Percentiles rank a stretch among this genome's conserved stretches.
phyloP scores from a whole-genome alignment of 495 filamentous ascomycete species.

The Aspergillus haitiensis region DNA sequence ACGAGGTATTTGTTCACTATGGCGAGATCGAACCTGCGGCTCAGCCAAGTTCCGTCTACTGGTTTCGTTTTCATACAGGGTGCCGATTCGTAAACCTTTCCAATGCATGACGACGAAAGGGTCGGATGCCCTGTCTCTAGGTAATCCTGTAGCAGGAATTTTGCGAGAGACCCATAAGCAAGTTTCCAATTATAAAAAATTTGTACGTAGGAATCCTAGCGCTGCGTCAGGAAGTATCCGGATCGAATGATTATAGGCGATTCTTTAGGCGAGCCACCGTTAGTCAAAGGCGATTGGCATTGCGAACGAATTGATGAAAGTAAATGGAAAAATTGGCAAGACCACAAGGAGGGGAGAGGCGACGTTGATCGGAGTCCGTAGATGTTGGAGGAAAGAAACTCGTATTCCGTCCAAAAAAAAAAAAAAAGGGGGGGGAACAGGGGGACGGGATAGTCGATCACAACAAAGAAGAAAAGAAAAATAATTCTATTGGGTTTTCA shows the following conservation, averaged over 20 bases:
- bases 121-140: constrained; percentile 15
- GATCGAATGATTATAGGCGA: not conserved
- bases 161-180: constrained; percentile 21
- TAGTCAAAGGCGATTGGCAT: constrained; percentile 24
- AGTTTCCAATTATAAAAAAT: constrained; percentile 8
- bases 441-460: constrained; percentile 23
- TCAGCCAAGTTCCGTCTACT: constrained; percentile 43
- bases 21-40: constrained; percentile 35
- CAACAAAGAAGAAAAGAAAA: constrained; percentile 7
- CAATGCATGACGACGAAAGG: constrained; percentile 46
- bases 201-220: not conserved
- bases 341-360: constrained; percentile 15
- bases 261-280: constrained; percentile 18
- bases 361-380: constrained; percentile 15
- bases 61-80: constrained; percentile 38
- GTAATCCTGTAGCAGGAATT: constrained; percentile 21
- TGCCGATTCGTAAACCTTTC: constrained; percentile 46
- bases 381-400: constrained; percentile 14
- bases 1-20: constrained; percentile 48
- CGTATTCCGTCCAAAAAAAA: constrained; percentile 22
- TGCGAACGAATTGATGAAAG: constrained; percentile 15
- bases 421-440: constrained; percentile 15
- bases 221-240: constrained; percentile 1
- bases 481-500: constrained; percentile 1
- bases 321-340: constrained; percentile 14